A percentile compares a stretch with the other conserved stretches of the same genome.
Conservation (phyloP, 441 rosid species). For the Oxalis stricta region DNA sequence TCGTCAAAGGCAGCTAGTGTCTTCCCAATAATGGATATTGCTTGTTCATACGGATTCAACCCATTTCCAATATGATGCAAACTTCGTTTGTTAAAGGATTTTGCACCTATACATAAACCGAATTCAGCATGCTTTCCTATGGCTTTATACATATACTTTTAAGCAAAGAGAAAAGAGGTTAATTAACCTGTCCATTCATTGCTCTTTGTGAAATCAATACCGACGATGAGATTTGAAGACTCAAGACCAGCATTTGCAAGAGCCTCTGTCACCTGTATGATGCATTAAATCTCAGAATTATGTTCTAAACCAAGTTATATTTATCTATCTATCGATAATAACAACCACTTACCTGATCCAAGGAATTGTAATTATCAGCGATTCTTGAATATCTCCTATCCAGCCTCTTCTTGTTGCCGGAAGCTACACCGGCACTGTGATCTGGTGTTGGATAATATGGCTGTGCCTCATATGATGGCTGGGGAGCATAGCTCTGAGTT, state of each 20-base stretch:
- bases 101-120: conserved; percentile 24
- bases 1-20: conserved; percentile 52
- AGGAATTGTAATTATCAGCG: conserved; percentile 54
- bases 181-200: conserved; percentile 49
- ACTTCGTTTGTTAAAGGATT: conserved; percentile 38
- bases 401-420: conserved; percentile 37
- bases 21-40: conserved; percentile 38
- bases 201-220: conserved; percentile 46
- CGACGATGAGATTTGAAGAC: conserved; percentile 41
- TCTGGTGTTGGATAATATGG: too few species aligned
- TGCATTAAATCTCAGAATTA: too few species aligned
- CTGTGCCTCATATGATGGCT: too few species aligned
- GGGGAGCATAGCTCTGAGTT: too few species aligned
- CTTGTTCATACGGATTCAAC: conserved; percentile 49
- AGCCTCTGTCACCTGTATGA: conserved; percentile 26
- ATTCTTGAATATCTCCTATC: conserved; percentile 72
- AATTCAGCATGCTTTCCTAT: background rate
- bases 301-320: background rate
- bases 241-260: conserved; percentile 35
- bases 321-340: too few species aligned
- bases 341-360: conserved; percentile 53
- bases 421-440: too few species aligned
- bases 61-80: conserved; percentile 38
- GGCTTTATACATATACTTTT: background rate
- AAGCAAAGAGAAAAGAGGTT: background rate